phyloP scores from a whole-genome alignment of 352 stramenopile genomes.

The Phytopythium vexans region DNA sequence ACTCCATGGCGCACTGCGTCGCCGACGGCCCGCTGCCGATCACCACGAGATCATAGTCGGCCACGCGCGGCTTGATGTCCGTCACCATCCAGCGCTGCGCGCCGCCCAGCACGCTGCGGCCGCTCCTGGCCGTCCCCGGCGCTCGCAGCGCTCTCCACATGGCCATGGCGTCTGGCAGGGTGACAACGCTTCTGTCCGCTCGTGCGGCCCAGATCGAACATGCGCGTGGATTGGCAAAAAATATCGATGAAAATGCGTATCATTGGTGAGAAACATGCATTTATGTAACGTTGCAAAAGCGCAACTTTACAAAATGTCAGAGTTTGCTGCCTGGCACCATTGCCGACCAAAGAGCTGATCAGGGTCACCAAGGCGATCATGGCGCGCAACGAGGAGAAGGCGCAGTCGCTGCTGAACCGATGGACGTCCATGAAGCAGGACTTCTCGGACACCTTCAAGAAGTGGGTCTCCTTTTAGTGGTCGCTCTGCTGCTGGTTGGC shows the following conservation, averaged over 20 bases:
- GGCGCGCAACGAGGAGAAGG: conserved; percentile 98
- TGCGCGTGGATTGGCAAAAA: not conserved
- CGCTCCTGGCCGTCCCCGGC: not conserved
- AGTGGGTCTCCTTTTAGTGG: conserved; percentile 25
- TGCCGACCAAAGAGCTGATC: too few relatives aligned
- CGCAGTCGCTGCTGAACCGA: conserved; percentile 97
- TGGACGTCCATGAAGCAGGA: conserved; percentile 97
- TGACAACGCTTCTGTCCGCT: not conserved
- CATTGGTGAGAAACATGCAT: not conserved
- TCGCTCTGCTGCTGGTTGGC: not conserved
- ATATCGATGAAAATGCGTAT: not conserved
- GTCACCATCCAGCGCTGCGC: not conserved
- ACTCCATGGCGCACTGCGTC: conserved; percentile 86
- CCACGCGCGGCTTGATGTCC: conserved; percentile 34
- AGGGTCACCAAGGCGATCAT: conserved; percentile 45
- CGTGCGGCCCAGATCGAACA: not conserved
- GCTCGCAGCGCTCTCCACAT: conserved; percentile 1
- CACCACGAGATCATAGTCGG: conserved; percentile 82
- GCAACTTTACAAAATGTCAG: not conserved
- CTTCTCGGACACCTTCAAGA: conserved; percentile 82
- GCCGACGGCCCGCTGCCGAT: conserved; percentile 84
- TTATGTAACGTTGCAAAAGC: not conserved
- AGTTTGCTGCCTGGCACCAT: too few relatives aligned
- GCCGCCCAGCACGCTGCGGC: not conserved
- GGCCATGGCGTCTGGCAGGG: not conserved